Base-by-base conservation (phyloP, 257 asterid genomes). In the Nyctanthes arbortristis region DNA sequence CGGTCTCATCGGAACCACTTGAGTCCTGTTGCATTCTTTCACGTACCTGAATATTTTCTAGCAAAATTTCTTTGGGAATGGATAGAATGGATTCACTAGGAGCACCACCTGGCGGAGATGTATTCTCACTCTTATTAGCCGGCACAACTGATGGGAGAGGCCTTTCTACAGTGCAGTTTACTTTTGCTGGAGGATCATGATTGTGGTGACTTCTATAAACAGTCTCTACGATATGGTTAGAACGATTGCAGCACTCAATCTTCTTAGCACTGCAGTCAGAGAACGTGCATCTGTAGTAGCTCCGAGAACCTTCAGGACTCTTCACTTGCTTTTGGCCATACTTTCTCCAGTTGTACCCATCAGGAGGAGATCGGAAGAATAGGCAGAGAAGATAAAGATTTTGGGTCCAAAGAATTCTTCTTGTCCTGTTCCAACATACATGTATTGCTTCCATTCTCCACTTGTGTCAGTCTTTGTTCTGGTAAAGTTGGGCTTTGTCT, bases 251-350 rank as follows among this genome's bases (percentile, higher is more conserved):
- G 73, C 93, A 90, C 78, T 90, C 97, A n/a, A 88, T 87, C 84
- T 90, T 92, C 86, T 90, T 88, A 69, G 98, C 96, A 57, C 24
- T 74, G 68, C 96, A 92, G 65, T 92, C 88, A 1, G 90, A 83
- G 75, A 82, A 76, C 52, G 95, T 88, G 89, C 98, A 92, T 84
- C 96, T 80, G 84, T 92, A 90, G 75, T 90, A 92, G 84, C 98
- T 92, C 57, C 97, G 87, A 72, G 91, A 88, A 71, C 98, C 98
- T 81, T 84, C 90, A 49, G 97, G 98, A 83, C 91, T 86, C 89
- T 90, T 92, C 71, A 92, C 97, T 86, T 88, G 96, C 90, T 92
- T 92, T 71, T 92, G 96, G 74, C 97, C 98, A 77, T 92, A 92
- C 84, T 92, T 92, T 73, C 97, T 88, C 98, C 97, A 92, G 77